Evolutionary conservation across 495 filamentous ascomycete genomes (phyloP), one percentile per base, ranked within the genome.

Genomic region (Mytilinidion resinicola): DNA sequence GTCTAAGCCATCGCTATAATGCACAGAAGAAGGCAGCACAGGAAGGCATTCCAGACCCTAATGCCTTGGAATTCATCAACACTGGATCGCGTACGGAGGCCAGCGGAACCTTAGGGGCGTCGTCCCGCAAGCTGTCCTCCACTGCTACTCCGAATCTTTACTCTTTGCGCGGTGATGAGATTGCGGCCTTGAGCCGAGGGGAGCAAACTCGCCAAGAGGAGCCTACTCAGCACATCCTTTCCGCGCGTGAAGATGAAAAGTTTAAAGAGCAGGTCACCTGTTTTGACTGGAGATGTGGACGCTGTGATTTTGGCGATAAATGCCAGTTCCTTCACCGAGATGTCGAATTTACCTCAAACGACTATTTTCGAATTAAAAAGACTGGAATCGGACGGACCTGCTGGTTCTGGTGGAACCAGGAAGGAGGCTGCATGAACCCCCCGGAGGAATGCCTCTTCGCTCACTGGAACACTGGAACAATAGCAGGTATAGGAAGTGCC

Each of bases 221-320:
- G n/a, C 52, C 41, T 30, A 30, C 25, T 30, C 3, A 6, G 25
- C 25, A 30, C 25, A 30, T 6, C 6, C 25, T 3, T 30, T 3
- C 25, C 25, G 25, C 6, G 25, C 25, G 25, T 30, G 25, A 30
- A 30, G 25, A 30, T 30, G 25, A 30, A 30, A 30, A 30, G 25
- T 30, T 2, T 2, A 67, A 67, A 55, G 43, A 64, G 10, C 62
- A 62, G 6, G 11, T 64, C 17, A 62, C 51, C 10, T 67, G 65
- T 43, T 65, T 56, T 19, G 47, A 61, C 1, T 67, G 56, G 54
- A 36, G 53, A 33, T 56, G 54, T 43, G 59, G 59, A 3, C 12
- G 15, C 4, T 67, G 65, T 42, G 20, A n/a, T 11, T 64, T 48
- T 41, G n/a, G 34, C 17, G 34, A 57, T 9, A 21, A 51, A n/a